phyloP scores from a whole-genome alignment of 805 yeast genomes.

The Zygoascus ofunaensis region DNA sequence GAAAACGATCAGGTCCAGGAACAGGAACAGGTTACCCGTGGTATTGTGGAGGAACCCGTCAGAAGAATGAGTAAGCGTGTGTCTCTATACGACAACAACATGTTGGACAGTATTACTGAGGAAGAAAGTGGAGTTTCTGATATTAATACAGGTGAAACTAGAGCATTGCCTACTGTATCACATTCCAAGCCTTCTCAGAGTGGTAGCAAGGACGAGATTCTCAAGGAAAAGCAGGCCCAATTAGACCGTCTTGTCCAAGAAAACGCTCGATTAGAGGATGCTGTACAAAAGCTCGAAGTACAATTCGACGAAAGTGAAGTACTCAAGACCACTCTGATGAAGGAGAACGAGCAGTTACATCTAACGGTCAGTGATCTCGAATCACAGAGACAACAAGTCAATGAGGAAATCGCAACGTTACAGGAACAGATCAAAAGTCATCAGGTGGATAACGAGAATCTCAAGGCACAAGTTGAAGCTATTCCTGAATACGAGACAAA shows the following conservation, averaged over 20 bases:
- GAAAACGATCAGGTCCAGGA: background rate
- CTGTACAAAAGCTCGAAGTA: slow-evolving; percentile 21
- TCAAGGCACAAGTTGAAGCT: background rate
- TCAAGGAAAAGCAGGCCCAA: slow-evolving; percentile 31
- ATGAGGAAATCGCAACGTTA: background rate
- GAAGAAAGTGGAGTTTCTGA: slow-evolving; percentile 2
- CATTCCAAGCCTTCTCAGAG: background rate
- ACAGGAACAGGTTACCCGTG: slow-evolving; percentile 6
- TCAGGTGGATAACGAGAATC: background rate
- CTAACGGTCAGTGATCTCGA: slow-evolving; percentile 21
- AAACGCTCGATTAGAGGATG: slow-evolving; percentile 41
- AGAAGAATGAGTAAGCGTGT: background rate
- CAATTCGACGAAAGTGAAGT: slow-evolving; percentile 22
- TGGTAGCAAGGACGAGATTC: background rate
- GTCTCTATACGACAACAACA: slow-evolving; percentile 1
- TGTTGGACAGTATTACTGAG: slow-evolving; percentile 7
- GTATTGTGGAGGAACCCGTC: slow-evolving; percentile 6
- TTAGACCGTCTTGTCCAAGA: slow-evolving; percentile 38
- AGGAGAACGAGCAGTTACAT: slow-evolving; percentile 25
- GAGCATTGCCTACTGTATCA: slow-evolving; percentile 4
- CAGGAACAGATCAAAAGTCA: background rate
- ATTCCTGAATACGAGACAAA: background rate
- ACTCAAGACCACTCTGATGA: slow-evolving; percentile 18
- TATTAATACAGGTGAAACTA: background rate
- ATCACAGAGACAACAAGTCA: slow-evolving; percentile 11